Percentiles rank a stretch among this genome's conserved stretches.
These are phyloP conservation scores for Fusarium irregulare DNA, from an alignment of 2,329 filamentous ascomycete species.

Conservation along the genomic window DNA sequence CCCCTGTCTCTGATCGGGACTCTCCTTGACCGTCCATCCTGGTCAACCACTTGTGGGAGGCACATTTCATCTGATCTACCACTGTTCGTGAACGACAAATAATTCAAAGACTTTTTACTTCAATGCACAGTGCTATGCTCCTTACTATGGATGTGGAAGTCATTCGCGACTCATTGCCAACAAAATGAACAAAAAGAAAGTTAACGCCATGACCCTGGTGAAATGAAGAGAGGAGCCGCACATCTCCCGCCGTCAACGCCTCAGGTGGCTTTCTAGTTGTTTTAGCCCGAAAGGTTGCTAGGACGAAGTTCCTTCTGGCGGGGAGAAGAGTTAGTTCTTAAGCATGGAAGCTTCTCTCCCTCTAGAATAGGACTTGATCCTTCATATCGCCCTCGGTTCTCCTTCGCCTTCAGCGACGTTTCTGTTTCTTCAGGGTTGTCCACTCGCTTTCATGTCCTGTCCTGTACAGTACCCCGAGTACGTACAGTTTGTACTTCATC, in stretches of 20 bases:
- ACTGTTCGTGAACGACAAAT: conserved; percentile 10
- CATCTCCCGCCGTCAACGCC: conserved; percentile 38
- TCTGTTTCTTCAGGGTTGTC: conserved; percentile 1
- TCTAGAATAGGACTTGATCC: background rate
- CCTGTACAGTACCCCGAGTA: background rate
- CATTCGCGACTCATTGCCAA: conserved; percentile 11
- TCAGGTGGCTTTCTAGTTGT: conserved; percentile 33
- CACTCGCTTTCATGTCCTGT: conserved; percentile 6
- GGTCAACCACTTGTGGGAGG: conserved; percentile 23
- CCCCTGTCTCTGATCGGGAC: conserved; percentile 39
- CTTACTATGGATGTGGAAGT: background rate
- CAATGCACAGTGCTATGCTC: background rate
- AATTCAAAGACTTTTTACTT: background rate
- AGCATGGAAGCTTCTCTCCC: background rate
- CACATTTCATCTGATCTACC: conserved; percentile 25
- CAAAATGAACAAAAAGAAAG: background rate
- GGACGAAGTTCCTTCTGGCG: conserved; percentile 4
- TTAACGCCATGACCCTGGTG: conserved; percentile 26
- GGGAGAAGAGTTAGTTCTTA: background rate
- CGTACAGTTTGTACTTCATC: conserved; percentile 23
- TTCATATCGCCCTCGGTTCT: conserved; percentile 16
- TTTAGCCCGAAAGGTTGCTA: conserved; percentile 28
- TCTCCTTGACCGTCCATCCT: conserved; percentile 11
- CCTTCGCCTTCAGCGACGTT: conserved; percentile 7
- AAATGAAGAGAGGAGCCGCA: conserved; percentile 35